phyloP scores from a whole-genome alignment of 2,329 filamentous ascomycete species.

The Neonectria magnoliae region DNA sequence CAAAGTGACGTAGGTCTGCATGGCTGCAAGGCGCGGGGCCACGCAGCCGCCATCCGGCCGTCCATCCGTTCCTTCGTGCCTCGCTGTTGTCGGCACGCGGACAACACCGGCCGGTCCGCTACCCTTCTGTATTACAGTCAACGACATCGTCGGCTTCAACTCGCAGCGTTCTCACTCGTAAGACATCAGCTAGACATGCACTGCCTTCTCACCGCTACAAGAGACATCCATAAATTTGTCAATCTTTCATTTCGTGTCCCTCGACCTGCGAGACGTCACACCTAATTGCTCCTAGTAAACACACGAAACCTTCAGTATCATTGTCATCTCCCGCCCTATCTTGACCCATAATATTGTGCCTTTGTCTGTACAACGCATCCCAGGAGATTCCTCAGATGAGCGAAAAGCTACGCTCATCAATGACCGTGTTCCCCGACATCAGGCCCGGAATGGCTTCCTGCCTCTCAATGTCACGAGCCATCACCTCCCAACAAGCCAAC shows the following conservation, averaged over 20 bases:
- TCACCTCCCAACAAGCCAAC: conserved; percentile 49
- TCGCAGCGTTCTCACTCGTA: background rate
- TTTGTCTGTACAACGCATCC: conserved; percentile 22
- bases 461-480: conserved; percentile 51
- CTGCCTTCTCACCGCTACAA: conserved; percentile 11
- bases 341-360: conserved; percentile 26
- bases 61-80: background rate
- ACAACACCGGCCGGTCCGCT: background rate
- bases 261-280: conserved; percentile 34
- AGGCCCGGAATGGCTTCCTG: conserved; percentile 49
- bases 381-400: conserved; percentile 13
- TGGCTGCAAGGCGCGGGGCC: conserved; percentile 15
- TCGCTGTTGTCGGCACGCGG: background rate
- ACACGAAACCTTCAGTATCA: conserved; percentile 28
- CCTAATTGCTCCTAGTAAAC: conserved; percentile 33
- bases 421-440: conserved; percentile 51
- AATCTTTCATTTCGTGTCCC: conserved; percentile 29
- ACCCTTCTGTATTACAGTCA: conserved; percentile 10
- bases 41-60: background rate
- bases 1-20: conserved; percentile 2
- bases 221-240: conserved; percentile 7
- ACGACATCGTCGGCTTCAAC: conserved; percentile 3
- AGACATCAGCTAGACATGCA: conserved; percentile 5
- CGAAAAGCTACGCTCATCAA: conserved; percentile 51
- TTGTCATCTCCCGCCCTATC: conserved; percentile 24